These are phyloP conservation scores for Suhomyces prunicola DNA, from an alignment of 805 yeast genomes.

Conservation along the genomic window DNA sequence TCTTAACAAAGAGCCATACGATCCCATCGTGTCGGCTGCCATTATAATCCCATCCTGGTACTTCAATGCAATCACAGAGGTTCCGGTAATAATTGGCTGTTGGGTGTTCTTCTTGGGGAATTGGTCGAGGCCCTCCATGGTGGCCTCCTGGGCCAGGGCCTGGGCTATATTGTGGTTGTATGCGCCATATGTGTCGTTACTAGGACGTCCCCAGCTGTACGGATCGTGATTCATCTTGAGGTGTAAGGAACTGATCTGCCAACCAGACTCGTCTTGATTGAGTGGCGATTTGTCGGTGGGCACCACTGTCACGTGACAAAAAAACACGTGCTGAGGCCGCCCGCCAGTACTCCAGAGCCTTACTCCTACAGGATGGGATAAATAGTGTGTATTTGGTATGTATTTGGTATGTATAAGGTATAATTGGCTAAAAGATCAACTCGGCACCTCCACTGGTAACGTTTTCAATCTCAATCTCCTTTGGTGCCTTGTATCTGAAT, in stretches of 20 bases:
- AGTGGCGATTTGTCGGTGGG: background rate
- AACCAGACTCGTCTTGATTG: background rate
- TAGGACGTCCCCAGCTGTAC: conserved; percentile 92
- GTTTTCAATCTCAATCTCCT: conserved; percentile 68
- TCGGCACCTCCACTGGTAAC: conserved; percentile 85
- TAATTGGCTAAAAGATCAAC: conserved; percentile 35
- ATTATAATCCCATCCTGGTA: conserved; percentile 85
- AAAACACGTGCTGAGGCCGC: too few relatives aligned
- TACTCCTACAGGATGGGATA: too few relatives aligned
- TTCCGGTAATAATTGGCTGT: conserved; percentile 94
- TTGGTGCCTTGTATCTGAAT: conserved; percentile 64
- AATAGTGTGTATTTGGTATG: too few relatives aligned
- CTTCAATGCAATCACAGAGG: conserved; percentile 90
- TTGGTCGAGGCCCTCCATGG: conserved; percentile 11
- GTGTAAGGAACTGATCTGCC: background rate
- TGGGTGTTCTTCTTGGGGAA: conserved; percentile 85
- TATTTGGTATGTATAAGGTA: background rate
- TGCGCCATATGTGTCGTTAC: conserved; percentile 73
- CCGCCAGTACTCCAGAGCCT: too few relatives aligned
- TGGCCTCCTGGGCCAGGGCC: conserved; percentile 37
- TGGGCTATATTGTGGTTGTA: conserved; percentile 74
- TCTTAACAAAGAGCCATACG: conserved; percentile 90
- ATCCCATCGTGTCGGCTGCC: conserved; percentile 91
- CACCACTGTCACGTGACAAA: background rate
- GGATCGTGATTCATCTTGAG: conserved; percentile 89